Percentiles rank a stretch among this genome's conserved stretches.
These are phyloP conservation scores for Rhizopogon vinicolor DNA, from an alignment of 768 basidiomycete genomes.

Conservation along the genomic window DNA sequence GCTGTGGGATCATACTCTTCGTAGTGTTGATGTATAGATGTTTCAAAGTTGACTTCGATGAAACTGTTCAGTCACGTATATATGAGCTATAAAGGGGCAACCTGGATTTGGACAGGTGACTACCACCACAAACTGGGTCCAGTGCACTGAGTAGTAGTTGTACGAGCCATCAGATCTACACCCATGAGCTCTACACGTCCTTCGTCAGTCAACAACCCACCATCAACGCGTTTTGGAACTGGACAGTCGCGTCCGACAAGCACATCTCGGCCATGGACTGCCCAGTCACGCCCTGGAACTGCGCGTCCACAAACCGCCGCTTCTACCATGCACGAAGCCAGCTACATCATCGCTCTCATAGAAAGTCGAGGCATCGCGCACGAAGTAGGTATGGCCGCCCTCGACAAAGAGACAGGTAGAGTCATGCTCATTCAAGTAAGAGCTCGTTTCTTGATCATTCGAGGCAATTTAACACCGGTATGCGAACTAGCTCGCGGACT, in stretches of 20 bases:
- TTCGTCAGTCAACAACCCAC: not conserved
- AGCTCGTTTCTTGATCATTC: not conserved
- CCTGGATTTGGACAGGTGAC: too few species aligned
- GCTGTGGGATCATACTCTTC: too few species aligned
- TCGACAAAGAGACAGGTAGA: conserved; percentile 75
- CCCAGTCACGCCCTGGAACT: conserved; percentile 43
- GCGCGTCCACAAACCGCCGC: conserved; percentile 63
- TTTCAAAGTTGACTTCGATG: too few species aligned
- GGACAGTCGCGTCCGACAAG: conserved; percentile 11
- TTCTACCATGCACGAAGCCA: conserved; percentile 55
- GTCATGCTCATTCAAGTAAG: conserved; percentile 77
- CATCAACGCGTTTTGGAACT: conserved; percentile 12
- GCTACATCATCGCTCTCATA: conserved; percentile 62
- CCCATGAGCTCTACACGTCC: not conserved
- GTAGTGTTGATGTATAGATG: too few species aligned
- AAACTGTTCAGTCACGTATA: too few species aligned
- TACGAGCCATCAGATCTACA: not conserved
- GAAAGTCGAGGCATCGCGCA: conserved; percentile 76
- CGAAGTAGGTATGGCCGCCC: conserved; percentile 84
- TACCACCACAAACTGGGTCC: too few species aligned
- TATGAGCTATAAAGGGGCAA: too few species aligned
- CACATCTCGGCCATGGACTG: conserved; percentile 45
- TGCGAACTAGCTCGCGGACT: conserved; percentile 65
- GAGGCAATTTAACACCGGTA: conserved; percentile 2
- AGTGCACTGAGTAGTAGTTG: too few species aligned